These are phyloP conservation scores for Aquilaria malaccensis DNA, from an alignment of 345 rosid species.

Conservation along the genomic window DNA sequence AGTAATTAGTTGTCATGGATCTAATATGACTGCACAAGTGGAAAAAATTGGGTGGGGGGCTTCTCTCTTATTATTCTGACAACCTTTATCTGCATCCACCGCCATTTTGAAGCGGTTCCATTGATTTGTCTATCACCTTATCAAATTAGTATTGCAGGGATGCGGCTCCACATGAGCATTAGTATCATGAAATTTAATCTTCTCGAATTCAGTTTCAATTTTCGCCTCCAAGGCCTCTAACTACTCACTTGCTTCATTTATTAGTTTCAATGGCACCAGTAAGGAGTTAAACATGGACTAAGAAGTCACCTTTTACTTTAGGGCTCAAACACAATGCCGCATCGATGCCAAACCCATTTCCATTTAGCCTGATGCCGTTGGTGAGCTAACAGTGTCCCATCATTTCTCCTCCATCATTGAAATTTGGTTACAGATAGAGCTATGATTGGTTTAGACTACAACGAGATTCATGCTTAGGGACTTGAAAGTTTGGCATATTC, in stretches of 20 bases:
- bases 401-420: conserved; percentile 54
- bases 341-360: conserved; percentile 45
- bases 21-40: too few relatives aligned
- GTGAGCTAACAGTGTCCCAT: conserved; percentile 41
- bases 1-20: too few relatives aligned
- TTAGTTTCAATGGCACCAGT: conserved; percentile 56
- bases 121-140: too few relatives aligned
- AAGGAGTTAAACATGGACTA: conserved; percentile 37
- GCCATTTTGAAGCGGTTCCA: too few relatives aligned
- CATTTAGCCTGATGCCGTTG: conserved; percentile 24
- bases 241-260: conserved; percentile 42
- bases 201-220: conserved; percentile 75
- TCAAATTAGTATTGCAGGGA: conserved; percentile 35
- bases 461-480: too few relatives aligned
- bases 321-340: conserved; percentile 65
- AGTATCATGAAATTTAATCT: conserved; percentile 64
- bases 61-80: too few relatives aligned
- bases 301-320: conserved; percentile 62
- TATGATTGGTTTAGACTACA: too few relatives aligned
- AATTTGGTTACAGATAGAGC: too few relatives aligned
- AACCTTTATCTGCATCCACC: too few relatives aligned
- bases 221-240: conserved; percentile 76
- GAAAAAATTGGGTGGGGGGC: too few relatives aligned
- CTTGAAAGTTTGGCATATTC: too few relatives aligned
- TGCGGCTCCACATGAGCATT: conserved; percentile 76